Evolutionary conservation across 1,284 basidiomycete species (phyloP).

Genomic region (Moesziomyces sp.): DNA sequence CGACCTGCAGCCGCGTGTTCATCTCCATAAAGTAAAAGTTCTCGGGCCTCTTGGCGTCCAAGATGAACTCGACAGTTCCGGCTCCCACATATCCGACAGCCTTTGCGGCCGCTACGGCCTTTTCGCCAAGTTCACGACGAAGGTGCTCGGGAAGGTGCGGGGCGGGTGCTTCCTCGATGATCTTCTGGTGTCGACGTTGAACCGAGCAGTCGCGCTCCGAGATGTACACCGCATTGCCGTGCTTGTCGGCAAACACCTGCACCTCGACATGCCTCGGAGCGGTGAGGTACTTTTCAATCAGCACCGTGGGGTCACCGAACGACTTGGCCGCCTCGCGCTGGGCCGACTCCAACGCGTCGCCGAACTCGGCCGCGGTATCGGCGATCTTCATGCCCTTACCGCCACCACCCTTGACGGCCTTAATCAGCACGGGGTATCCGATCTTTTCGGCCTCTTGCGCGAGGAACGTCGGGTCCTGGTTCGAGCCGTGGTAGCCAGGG

Average conservation of each 20-base stretch:
- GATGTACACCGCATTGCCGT: constrained; percentile 81
- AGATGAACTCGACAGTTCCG: constrained; percentile 80
- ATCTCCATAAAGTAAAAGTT: constrained; percentile 65
- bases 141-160: constrained; percentile 82
- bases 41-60: constrained; percentile 33
- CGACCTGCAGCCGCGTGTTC: constrained; percentile 85
- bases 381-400: constrained; percentile 70
- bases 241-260: constrained; percentile 72
- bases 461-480: constrained; percentile 78
- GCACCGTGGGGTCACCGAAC: constrained; percentile 72
- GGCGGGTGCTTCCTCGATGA: constrained; percentile 94
- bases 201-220: constrained; percentile 96
- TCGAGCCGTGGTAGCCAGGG: constrained; percentile 84
- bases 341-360: constrained; percentile 82
- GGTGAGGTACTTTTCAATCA: constrained; percentile 63
- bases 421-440: constrained; percentile 69
- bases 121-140: constrained; percentile 81
- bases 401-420: constrained; percentile 69
- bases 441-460: constrained; percentile 73
- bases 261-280: constrained; percentile 75
- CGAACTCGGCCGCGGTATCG: constrained; percentile 75
- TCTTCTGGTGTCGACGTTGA: constrained; percentile 92
- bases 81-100: constrained; percentile 91
- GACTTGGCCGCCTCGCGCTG: constrained; percentile 75
- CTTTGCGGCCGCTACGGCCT: constrained; percentile 88